Percentiles rank a stretch among this genome's conserved stretches.
Evolutionary conservation across 2,329 filamentous ascomycete species (phyloP).

Genomic region (Apiospora marii): DNA sequence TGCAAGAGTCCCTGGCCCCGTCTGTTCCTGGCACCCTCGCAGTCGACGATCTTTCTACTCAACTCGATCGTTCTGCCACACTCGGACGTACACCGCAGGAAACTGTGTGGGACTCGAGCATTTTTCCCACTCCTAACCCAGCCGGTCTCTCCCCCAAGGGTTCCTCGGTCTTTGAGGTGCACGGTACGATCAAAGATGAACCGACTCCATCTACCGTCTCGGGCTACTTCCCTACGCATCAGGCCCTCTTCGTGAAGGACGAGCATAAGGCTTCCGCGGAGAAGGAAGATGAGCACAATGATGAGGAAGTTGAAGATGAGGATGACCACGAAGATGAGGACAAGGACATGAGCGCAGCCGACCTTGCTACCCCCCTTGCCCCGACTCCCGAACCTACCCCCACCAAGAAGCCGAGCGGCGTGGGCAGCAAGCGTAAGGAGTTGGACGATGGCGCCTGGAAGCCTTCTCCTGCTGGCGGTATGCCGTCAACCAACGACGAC

Average conservation of each 20-base stretch:
- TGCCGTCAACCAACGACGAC: background rate
- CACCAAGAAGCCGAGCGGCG: background rate
- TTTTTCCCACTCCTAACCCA: background rate
- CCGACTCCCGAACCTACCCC: background rate
- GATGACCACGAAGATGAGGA: background rate
- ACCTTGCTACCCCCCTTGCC: background rate
- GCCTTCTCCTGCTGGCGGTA: background rate
- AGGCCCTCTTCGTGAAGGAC: background rate
- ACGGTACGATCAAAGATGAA: background rate
- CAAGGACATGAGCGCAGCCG: background rate
- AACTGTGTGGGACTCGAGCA: fast-evolving
- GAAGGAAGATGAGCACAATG: background rate
- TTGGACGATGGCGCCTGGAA: background rate
- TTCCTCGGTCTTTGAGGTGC: background rate
- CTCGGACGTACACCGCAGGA: background rate
- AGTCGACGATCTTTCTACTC: background rate
- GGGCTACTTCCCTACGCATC: background rate
- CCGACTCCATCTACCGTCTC: background rate
- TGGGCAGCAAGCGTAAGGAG: background rate
- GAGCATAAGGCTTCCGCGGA: background rate
- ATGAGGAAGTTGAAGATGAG: background rate
- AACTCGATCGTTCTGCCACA: background rate
- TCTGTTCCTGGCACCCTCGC: background rate
- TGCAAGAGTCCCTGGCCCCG: background rate
- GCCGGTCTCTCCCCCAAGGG: background rate